Evolutionary conservation across 371 early-diverging fungal species (phyloP), one percentile per base, ranked within the genome.

Genomic region (Actinomucor elegans): DNA sequence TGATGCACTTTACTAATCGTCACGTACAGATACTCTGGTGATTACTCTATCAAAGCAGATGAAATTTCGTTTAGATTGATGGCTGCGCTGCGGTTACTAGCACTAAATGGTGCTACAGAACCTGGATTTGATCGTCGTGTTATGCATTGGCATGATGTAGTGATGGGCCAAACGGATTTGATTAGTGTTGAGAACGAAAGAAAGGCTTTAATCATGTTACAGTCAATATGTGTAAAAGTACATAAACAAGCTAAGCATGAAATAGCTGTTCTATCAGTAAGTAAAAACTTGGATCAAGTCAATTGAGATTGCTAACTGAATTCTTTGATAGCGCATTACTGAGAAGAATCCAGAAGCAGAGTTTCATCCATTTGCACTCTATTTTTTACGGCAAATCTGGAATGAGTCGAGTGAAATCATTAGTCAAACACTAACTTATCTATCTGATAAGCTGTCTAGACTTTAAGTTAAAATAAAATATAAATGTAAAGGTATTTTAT

Each of bases 21-120:
- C n/a, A n/a, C n/a, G 33, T 31, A 24, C 15, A 49, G 34, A 11
- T 56, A 59, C 24, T 23, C 27, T 18, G 62, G 43, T 17, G 84
- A 83, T 48, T 83, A 83, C 50, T 67, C 77, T 0, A 70, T 83
- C 12, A 79, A 78, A 38, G 53, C 57, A 48, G 57, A 68, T 11
- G 84, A 83, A 24, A 66, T 77, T 0, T 80, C 81, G 5, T 83
- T 75, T 57, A 65, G 84, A 29, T 44, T 81, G 12, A 34, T 79
- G 35, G 71, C 64, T 1, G 77, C 79, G 12, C 50, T 84, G 53
- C 63, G 84, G 17, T 44, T 84, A 10, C 34, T 80, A 29, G 75
- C 69, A 23, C 44, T 62, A 23, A 67, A 41, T 42, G 75, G 66
- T 26, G 40, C 66, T 26, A 56, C 60, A 46, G 59, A 41, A 38